phyloP scores from a whole-genome alignment of 2,329 filamentous ascomycete species.

The Cladosporium sp. region DNA sequence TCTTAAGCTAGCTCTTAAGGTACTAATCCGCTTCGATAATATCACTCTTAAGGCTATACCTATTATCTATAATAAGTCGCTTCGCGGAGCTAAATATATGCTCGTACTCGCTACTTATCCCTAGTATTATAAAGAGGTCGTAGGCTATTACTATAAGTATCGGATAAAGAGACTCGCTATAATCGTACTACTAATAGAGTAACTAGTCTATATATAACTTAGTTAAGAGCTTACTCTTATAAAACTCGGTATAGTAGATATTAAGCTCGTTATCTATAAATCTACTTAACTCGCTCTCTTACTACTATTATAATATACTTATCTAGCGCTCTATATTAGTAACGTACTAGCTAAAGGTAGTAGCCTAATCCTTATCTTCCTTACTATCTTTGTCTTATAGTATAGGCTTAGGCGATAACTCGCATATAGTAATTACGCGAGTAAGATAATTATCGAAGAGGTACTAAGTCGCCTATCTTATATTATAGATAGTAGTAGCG shows the following conservation, averaged over 20 bases:
- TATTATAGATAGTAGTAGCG: not conserved
- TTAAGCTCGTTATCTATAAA: not conserved
- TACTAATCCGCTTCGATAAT: not conserved
- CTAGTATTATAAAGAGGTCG: not conserved
- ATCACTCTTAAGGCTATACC: not conserved
- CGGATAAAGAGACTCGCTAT: not conserved
- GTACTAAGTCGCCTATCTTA: not conserved
- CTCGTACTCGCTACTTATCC: not conserved
- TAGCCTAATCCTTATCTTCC: not conserved
- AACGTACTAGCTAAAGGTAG: not conserved
- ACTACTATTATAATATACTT: not conserved
- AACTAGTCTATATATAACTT: not conserved
- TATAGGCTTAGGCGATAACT: not conserved
- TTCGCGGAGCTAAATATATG: not conserved
- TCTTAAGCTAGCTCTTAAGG: not conserved
- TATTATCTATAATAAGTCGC: not conserved
- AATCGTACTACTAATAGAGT: not conserved
- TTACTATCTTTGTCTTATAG: not conserved
- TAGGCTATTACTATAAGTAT: not conserved
- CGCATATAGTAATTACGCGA: not conserved
- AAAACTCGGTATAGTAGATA: not conserved
- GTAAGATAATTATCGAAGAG: not conserved
- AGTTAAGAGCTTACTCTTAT: not conserved
- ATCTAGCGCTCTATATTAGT: not conserved
- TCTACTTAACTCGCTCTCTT: not conserved